phyloP scores from a whole-genome alignment of 257 asterid genomes.

The Solanum piurae region DNA sequence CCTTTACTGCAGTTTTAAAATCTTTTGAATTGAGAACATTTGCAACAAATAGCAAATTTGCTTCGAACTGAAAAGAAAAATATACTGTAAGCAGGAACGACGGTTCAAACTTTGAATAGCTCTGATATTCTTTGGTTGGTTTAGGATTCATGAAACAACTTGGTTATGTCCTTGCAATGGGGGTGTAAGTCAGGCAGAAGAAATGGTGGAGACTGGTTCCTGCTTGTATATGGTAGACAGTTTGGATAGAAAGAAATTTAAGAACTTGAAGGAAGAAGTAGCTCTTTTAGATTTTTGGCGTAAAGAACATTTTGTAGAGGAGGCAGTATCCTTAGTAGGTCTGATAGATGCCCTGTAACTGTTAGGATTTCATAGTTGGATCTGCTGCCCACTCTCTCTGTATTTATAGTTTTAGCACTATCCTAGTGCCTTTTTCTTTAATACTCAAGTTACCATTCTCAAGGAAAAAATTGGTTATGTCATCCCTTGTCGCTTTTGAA shows the following conservation, averaged over 20 bases:
- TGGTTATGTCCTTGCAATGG: not conserved
- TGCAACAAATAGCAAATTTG: not conserved
- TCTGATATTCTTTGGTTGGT: not conserved
- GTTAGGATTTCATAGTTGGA: not conserved
- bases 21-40: not conserved
- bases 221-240: too few species aligned
- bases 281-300: not conserved
- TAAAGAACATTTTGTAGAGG: not conserved
- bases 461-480: not conserved
- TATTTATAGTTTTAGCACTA: not conserved
- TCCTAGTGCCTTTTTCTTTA: not conserved
- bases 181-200: too few species aligned
- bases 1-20: not conserved
- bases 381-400: not conserved
- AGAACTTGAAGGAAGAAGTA: too few species aligned
- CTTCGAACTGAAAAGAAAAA: not conserved
- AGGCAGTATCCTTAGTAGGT: not conserved
- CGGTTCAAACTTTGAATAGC: not conserved
- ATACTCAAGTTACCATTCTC: not conserved
- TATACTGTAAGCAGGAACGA: not conserved
- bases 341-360: not conserved
- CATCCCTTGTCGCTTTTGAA: not conserved
- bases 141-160: not conserved
- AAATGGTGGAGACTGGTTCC: too few species aligned
- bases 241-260: too few species aligned